Base-by-base conservation (phyloP, 1,284 basidiomycete species). In the Fomitopsis schrenkii region DNA sequence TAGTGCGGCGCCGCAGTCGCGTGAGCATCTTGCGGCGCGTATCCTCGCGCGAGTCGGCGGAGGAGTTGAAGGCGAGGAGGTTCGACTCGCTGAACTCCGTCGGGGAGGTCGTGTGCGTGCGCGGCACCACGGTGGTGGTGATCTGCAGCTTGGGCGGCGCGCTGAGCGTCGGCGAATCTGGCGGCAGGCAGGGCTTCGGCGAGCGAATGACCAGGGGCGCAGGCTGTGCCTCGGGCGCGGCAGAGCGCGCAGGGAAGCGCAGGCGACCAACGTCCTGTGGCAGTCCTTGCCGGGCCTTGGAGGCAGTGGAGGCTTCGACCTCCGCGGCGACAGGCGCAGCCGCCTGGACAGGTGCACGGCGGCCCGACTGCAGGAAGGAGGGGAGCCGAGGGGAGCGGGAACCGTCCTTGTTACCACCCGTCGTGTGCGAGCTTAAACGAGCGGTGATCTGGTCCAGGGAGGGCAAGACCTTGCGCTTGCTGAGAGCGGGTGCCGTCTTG, bases 381-480 rank as follows among this genome's bases (percentile, higher is more conserved):
- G 80, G 81, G 33, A 84, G 72, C 46, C 79, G 79, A 56, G 71
- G 74, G 57, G 68, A 66, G 50, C 64, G 68, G 59, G 67, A 58
- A 60, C 57, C 61, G 57, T 70, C 66, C 35, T 61, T 67, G 48
- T 65, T 67, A 19, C 63, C 53, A 30, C 62, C 63, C 30, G 63
- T 57, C 55, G 67, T 64, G 57, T 70, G 71, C 33, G 76, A 75
- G 64, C 75, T 79, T 65, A 91, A 68, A 62, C 81, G 86, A 55
- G 87, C 85, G 42, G 85, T 84, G 65, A 92, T 91, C 70, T 91
- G 83, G 66, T 90, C 89, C 62, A 93, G 81, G 17, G 90, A 91
- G 14, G 90, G 89, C 40, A 86, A 66, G 42, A 72, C 66, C 64
- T 74, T 76, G 59, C 67, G 69, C 63, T 58, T 67, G 57, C 55